Evolutionary conservation across 345 rosid genomes (phyloP).

Genomic region (Murraya paniculata): DNA sequence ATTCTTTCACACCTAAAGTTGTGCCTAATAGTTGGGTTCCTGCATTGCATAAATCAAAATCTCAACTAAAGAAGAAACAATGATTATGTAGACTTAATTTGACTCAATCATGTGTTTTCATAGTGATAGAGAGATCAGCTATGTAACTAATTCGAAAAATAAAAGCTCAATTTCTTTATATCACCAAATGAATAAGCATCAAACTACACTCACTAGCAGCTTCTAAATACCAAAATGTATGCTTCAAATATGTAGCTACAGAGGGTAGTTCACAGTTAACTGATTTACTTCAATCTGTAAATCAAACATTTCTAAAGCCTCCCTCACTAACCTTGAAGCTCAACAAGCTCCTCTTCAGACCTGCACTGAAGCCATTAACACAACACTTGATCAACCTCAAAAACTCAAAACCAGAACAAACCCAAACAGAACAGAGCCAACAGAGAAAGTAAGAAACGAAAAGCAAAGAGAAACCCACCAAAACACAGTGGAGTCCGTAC

Average conservation of each 20-base stretch:
- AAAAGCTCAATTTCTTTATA: not conserved
- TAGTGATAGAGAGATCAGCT: not conserved
- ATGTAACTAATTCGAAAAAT: not conserved
- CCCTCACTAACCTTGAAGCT: slow-evolving; percentile 66
- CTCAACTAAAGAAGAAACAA: not conserved
- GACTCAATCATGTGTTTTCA: not conserved
- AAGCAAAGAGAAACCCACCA: slow-evolving; percentile 61
- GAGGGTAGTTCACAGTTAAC: not conserved
- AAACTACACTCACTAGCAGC: not conserved
- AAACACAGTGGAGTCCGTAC: slow-evolving; percentile 74
- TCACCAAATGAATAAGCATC: not conserved
- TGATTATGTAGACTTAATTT: not conserved
- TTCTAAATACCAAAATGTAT: not conserved
- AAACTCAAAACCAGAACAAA: slow-evolving; percentile 3
- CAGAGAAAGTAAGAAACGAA: not conserved
- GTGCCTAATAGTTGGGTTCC: slow-evolving; percentile 81
- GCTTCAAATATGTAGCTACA: not conserved
- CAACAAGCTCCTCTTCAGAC: slow-evolving; percentile 93
- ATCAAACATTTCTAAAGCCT: not conserved
- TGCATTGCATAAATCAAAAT: slow-evolving; percentile 23
- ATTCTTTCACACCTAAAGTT: slow-evolving; percentile 69
- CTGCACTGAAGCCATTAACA: slow-evolving; percentile 78
- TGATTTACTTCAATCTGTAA: not conserved
- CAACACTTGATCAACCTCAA: slow-evolving; percentile 36
- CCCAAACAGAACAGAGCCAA: not conserved